Evolutionary conservation across 441 rosid genomes (phyloP).

Genomic region (Manihot esculenta): DNA sequence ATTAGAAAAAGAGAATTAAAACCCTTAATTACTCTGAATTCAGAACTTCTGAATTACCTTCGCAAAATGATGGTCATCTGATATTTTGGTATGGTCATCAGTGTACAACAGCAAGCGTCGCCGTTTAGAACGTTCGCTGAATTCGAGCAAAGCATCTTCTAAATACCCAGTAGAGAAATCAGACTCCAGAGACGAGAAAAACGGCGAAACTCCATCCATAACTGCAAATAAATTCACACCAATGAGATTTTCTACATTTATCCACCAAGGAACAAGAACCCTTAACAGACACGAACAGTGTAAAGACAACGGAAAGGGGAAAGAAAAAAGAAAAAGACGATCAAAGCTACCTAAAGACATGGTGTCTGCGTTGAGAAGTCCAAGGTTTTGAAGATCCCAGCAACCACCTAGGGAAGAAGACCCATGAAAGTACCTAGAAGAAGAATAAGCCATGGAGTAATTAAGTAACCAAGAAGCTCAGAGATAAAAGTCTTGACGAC

Average conservation of each 20-base stretch:
- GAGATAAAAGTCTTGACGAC: neutral
- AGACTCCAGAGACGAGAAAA: slow-evolving; percentile 44
- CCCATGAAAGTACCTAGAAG: slow-evolving; percentile 18
- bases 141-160: slow-evolving; percentile 76
- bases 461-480: too few species aligned
- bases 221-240: slow-evolving; percentile 34
- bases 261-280: neutral
- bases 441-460: slow-evolving; percentile 36
- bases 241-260: neutral
- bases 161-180: slow-evolving; percentile 80
- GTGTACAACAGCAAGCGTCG: slow-evolving; percentile 44
- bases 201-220: slow-evolving; percentile 45
- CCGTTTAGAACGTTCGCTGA: slow-evolving; percentile 59
- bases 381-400: slow-evolving; percentile 81
- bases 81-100: slow-evolving; percentile 26
- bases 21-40: neutral
- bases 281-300: slow-evolving; percentile 26
- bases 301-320: neutral
- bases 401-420: slow-evolving; percentile 49
- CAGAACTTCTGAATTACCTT: slow-evolving; percentile 21
- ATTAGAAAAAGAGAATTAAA: neutral
- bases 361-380: slow-evolving; percentile 67
- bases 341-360: slow-evolving; percentile 54
- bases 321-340: slow-evolving; percentile 7
- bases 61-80: slow-evolving; percentile 20